phyloP scores from a whole-genome alignment of 805 yeast species.

The Tetrapisispora iriomotensis region DNA sequence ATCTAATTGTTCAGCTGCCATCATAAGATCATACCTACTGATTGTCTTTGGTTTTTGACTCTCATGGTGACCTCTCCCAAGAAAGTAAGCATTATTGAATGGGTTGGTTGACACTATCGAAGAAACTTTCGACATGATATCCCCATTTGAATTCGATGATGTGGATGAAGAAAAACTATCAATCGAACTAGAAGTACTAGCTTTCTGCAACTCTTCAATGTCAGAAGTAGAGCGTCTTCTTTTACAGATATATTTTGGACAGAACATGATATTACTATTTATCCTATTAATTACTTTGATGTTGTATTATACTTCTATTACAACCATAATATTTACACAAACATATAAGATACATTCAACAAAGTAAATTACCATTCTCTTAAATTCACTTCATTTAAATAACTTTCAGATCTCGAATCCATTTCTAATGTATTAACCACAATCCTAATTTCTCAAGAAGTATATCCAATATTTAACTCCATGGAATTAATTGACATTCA shows the following conservation, averaged over 20 bases:
- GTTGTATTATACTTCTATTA: no score
- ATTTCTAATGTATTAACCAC: no score
- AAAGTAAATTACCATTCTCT: background rate
- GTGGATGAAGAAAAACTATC: background rate
- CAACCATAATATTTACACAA: no score
- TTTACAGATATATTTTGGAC: background rate
- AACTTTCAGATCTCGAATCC: no score
- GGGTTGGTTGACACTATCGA: slow-evolving; percentile 2
- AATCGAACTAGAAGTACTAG: background rate
- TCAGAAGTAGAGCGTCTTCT: slow-evolving; percentile 1
- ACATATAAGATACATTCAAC: no score
- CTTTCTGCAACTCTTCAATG: background rate
- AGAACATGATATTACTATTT: background rate
- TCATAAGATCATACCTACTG: slow-evolving; percentile 17
- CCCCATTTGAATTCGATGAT: background rate
- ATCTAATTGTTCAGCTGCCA: slow-evolving; percentile 13
- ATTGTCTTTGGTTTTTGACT: slow-evolving; percentile 7
- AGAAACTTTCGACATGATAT: slow-evolving; percentile 1
- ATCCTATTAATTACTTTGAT: no score
- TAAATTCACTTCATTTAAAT: no score
- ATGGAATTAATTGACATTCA: no score
- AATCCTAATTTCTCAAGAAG: no score
- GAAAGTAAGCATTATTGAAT: background rate
- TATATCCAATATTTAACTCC: no score
- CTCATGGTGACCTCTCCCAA: slow-evolving; percentile 3